Evolutionary conservation across 169 alveolate genomes (phyloP), one percentile per base, ranked within the genome.

Genomic region (Toxoplasma gondii): DNA sequence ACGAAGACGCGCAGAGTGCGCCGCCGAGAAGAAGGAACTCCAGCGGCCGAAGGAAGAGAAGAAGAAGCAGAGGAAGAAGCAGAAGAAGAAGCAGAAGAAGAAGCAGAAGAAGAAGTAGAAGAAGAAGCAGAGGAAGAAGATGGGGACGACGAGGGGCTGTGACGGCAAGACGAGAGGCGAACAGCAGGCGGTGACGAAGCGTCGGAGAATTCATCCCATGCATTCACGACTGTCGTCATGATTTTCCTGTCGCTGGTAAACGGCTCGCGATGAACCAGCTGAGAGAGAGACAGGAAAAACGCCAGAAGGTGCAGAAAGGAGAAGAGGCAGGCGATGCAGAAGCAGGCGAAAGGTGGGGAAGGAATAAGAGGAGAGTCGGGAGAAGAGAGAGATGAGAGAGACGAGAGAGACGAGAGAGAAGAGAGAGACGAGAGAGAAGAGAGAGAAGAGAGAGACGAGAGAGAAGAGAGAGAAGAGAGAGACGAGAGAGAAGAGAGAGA

Each of bases 201-300:
- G 31, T 64, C 74, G 74, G 74, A 16, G 1, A 31, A 64, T n/a
- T 78, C 86, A 17, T 82, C 67, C 90, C 90, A 82, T 24, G 64
- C 90, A 24, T 82, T 22, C 31, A 96, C 93, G 83, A 96, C 95
- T 45, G 97, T 96, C 44, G 97, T 96, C 98, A 97, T 97, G 91
- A 96, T 95, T 96, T 97, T 97, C 88, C 98, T 92, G 83, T 96
- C 96, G 90, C 97, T 94, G 64, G 96, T 96, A 82, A 97, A 97
- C 53, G 97, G 98, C 38, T 34, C 91, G 70, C 88, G 64, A 67
- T 34, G 54, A 10, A 92, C 70, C 12, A 80, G n/a, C 84, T 92
- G 44, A 45, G 17, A 41, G 81, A 34, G 38, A 0, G 38, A 53
- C 31, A 43, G 49, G 10, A 91, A 16, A 27, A 49, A 41, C 16